These are phyloP conservation scores for Lotmaria passim DNA, from an alignment of 208 protist species.

Conservation along the genomic window DNA sequence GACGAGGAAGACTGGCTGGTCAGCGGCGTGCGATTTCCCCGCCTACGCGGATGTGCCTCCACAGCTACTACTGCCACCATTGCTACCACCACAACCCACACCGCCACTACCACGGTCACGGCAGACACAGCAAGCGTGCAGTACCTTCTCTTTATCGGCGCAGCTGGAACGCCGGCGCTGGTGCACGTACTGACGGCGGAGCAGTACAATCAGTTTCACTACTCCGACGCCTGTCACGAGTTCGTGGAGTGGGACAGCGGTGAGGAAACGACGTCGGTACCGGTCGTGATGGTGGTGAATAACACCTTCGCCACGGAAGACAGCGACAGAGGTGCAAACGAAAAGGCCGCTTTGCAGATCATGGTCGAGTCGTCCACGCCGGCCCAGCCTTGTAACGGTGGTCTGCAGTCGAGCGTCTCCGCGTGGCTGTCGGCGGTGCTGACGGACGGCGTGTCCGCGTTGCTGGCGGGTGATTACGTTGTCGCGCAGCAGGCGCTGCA, in stretches of 20 bases:
- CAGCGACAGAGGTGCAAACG: background rate
- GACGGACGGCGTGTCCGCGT: slow-evolving; percentile 12
- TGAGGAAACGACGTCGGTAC: slow-evolving; percentile 18
- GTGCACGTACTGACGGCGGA: slow-evolving; percentile 66
- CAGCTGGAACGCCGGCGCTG: slow-evolving; percentile 41
- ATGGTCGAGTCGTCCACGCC: background rate
- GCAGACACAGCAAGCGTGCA: slow-evolving; percentile 40
- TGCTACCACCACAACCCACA: too few species aligned
- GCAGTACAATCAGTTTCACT: slow-evolving; percentile 81
- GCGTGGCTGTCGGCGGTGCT: slow-evolving; percentile 7
- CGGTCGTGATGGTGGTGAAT: slow-evolving; percentile 56
- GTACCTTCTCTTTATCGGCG: slow-evolving; percentile 75
- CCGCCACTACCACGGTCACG: too few species aligned
- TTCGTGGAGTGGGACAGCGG: slow-evolving; percentile 41
- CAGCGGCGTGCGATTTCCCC: slow-evolving; percentile 70
- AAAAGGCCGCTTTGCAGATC: background rate
- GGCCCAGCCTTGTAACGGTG: background rate
- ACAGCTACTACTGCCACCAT: background rate
- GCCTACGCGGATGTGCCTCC: slow-evolving; percentile 16
- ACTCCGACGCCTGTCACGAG: slow-evolving; percentile 44
- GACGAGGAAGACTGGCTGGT: slow-evolving; percentile 48
- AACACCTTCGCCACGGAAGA: slow-evolving; percentile 38
- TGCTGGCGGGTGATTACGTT: slow-evolving; percentile 26
- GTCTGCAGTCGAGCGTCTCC: background rate
- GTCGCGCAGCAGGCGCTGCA: slow-evolving; percentile 37